These are phyloP conservation scores for Debaryomyces sp. DNA, from an alignment of 1,139 yeast species.

Conservation along the genomic window DNA sequence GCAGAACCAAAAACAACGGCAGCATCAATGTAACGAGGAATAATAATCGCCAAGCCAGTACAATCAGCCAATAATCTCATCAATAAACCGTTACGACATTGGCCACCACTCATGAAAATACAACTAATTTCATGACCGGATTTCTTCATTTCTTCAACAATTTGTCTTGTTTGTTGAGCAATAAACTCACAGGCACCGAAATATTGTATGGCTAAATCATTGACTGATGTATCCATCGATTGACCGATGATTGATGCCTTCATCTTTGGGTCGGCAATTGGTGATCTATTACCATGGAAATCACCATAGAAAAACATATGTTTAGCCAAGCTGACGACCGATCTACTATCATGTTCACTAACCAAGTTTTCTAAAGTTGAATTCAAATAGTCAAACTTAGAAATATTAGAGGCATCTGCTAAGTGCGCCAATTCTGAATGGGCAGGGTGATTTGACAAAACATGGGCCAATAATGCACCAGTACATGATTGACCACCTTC, in stretches of 20 bases:
- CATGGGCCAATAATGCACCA: slow-evolving; percentile 90
- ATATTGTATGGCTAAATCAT: slow-evolving; percentile 82
- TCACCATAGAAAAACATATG: slow-evolving; percentile 94
- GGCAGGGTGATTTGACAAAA: slow-evolving; percentile 89
- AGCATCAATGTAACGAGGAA: slow-evolving; percentile 93
- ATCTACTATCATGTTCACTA: slow-evolving; percentile 55
- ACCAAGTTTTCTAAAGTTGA: slow-evolving; percentile 69
- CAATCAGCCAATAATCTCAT: slow-evolving; percentile 92
- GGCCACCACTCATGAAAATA: slow-evolving; percentile 94
- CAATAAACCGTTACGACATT: slow-evolving; percentile 85
- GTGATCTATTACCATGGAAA: slow-evolving; percentile 94
- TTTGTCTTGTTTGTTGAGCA: slow-evolving; percentile 96
- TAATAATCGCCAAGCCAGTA: slow-evolving; percentile 85
- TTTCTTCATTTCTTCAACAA: slow-evolving; percentile 78
- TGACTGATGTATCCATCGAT: slow-evolving; percentile 84
- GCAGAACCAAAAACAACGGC: slow-evolving; percentile 98
- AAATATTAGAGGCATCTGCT: slow-evolving; percentile 65
- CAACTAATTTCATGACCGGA: slow-evolving; percentile 78
- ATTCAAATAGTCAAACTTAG: slow-evolving; percentile 84
- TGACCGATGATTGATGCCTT: slow-evolving; percentile 90
- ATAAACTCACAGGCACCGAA: slow-evolving; percentile 95
- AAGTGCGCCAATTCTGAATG: slow-evolving; percentile 64
- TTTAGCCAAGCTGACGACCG: slow-evolving; percentile 79
- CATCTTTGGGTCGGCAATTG: slow-evolving; percentile 94
- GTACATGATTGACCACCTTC: slow-evolving; percentile 99